Conservation (phyloP, 1,139 yeast genomes). For the Debaryomyces nepalensis region DNA sequence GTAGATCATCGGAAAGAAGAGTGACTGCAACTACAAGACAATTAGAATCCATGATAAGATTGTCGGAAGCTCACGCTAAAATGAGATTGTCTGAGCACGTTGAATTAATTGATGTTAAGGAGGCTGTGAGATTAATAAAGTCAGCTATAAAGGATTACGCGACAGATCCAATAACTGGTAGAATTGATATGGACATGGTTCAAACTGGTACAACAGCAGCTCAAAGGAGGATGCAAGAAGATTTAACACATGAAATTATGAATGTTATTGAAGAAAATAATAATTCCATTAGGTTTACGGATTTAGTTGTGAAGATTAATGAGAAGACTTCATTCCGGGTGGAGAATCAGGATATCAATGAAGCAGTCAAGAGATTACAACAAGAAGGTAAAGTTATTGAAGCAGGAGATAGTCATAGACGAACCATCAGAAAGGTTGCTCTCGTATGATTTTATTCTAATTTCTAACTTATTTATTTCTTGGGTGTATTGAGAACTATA, state of each 20-base stretch:
- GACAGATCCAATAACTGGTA: conserved; percentile 95
- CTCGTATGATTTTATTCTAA: conserved; percentile 19
- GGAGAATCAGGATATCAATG: conserved; percentile 72
- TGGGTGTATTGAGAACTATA: conserved; percentile 11
- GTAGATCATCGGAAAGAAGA: conserved; percentile 82
- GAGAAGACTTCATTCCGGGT: conserved; percentile 72
- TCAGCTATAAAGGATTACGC: conserved; percentile 98
- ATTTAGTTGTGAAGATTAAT: conserved; percentile 63
- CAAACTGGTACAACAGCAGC: conserved; percentile 95
- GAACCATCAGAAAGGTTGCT: conserved; percentile 61
- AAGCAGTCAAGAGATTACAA: conserved; percentile 67
- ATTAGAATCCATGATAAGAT: conserved; percentile 91
- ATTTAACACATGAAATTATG: conserved; percentile 65
- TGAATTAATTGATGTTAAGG: conserved; percentile 82
- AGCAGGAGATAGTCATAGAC: conserved; percentile 73
- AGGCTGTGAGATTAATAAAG: conserved; percentile 89
- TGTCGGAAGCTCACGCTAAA: conserved; percentile 96
- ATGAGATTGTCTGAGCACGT: conserved; percentile 81
- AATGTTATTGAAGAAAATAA: conserved; percentile 48
- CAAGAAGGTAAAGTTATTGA: conserved; percentile 77
- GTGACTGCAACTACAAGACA: conserved; percentile 98
- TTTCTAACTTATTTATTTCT: conserved; percentile 10
- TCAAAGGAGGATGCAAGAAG: conserved; percentile 80
- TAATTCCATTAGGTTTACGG: conserved; percentile 60
- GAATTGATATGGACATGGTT: conserved; percentile 95